Conservation (phyloP, 2,329 filamentous ascomycete genomes). For the Sclerotinia minor region DNA sequence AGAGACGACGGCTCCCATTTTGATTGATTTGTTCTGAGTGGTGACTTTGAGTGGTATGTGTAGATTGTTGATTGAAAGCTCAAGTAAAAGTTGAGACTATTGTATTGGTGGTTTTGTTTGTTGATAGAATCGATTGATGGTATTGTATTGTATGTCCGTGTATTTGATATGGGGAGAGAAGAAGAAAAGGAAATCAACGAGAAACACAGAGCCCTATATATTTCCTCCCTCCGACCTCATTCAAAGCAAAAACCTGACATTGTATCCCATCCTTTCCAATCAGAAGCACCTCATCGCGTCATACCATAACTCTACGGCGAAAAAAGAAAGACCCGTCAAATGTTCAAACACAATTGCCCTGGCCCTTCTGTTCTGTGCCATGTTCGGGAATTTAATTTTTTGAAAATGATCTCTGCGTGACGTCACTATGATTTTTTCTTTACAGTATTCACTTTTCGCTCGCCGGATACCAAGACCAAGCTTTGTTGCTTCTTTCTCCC, state of each 20-base stretch:
- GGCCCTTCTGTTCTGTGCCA: neutral
- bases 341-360: neutral
- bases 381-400: conserved; percentile 2
- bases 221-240: neutral
- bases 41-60: conserved; percentile 1
- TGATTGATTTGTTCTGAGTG: conserved; percentile 25
- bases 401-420: neutral
- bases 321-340: neutral
- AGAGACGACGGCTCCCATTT: conserved; percentile 44
- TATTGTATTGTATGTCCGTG: neutral
- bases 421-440: conserved; percentile 8
- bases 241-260: conserved; percentile 1
- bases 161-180: conserved; percentile 14
- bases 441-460: neutral
- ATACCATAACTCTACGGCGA: conserved; percentile 9
- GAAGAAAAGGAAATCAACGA: neutral
- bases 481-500: neutral
- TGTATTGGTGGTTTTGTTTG: neutral
- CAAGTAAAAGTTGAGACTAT: neutral
- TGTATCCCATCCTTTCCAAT: neutral
- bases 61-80: neutral
- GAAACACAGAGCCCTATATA: conserved; percentile 10
- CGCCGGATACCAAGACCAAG: neutral
- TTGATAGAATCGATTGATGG: conserved; percentile 5
- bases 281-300: conserved; percentile 8